phyloP scores from a whole-genome alignment of 495 filamentous ascomycete genomes.

The Wilcoxina mikolae region DNA sequence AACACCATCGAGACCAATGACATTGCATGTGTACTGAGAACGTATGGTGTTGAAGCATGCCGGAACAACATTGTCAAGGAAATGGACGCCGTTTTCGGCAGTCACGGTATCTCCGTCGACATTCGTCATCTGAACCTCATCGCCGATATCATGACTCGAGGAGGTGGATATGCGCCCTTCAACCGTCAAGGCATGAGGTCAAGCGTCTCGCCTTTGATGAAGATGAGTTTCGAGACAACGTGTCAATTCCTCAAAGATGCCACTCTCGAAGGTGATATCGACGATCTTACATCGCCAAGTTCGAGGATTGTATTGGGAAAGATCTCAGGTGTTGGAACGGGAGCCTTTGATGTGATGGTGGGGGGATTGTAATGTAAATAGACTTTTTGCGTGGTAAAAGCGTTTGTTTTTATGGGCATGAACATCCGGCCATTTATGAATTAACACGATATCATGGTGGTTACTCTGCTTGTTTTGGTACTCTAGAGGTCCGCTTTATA shows the following conservation, averaged over 20 bases:
- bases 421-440: no score
- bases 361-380: constrained; percentile 27
- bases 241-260: constrained; percentile 84
- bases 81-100: constrained; percentile 70
- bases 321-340: constrained; percentile 69
- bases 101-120: constrained; percentile 86
- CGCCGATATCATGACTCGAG: constrained; percentile 88
- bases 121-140: constrained; percentile 87
- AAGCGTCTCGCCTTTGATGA: constrained; percentile 76
- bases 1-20: constrained; percentile 84
- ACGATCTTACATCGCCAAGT: constrained; percentile 73
- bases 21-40: constrained; percentile 62
- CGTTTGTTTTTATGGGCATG: constrained; percentile 3
- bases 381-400: background rate
- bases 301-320: constrained; percentile 78
- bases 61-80: constrained; percentile 75
- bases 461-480: no score
- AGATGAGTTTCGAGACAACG: constrained; percentile 98
- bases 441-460: no score
- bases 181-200: constrained; percentile 74
- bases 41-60: constrained; percentile 89
- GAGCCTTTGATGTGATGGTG: constrained; percentile 76
- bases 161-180: constrained; percentile 76
- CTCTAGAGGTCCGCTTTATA: no score
- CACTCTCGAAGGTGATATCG: constrained; percentile 74